Conservation (phyloP, 768 basidiomycete species). For the Hygrocybe coccinea region DNA sequence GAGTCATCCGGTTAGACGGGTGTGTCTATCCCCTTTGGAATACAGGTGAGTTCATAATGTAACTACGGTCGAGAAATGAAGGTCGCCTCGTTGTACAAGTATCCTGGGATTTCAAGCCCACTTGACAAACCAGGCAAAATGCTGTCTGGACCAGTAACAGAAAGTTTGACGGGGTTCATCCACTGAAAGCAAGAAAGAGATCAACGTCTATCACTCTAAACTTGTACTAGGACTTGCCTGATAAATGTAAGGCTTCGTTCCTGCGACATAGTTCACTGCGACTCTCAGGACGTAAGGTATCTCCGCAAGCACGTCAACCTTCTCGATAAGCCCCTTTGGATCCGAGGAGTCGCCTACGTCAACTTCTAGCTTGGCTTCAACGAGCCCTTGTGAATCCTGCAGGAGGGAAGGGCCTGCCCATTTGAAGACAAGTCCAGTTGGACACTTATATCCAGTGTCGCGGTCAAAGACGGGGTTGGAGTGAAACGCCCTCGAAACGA, state of each 20-base stretch:
- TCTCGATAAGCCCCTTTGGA: conserved; percentile 80
- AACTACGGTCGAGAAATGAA: conserved; percentile 64
- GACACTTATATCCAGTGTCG: conserved; percentile 78
- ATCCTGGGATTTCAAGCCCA: conserved; percentile 55
- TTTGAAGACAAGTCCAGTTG: conserved; percentile 61
- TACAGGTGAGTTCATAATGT: conserved; percentile 4
- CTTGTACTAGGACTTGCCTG: conserved; percentile 52
- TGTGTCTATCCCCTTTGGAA: not conserved
- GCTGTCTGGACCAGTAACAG: conserved; percentile 40
- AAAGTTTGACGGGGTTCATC: conserved; percentile 42
- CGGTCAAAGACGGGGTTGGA: conserved; percentile 55
- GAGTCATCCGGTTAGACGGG: not conserved
- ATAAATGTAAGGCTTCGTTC: conserved; percentile 92
- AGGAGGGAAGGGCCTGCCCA: conserved; percentile 74
- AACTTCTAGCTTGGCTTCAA: conserved; percentile 52
- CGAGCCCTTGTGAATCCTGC: conserved; percentile 43
- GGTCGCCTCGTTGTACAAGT: conserved; percentile 83
- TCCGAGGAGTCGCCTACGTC: conserved; percentile 53
- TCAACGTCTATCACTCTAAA: conserved; percentile 26
- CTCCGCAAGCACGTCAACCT: conserved; percentile 93
- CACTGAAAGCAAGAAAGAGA: conserved; percentile 32
- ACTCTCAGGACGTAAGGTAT: conserved; percentile 90
- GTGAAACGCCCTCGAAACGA: conserved; percentile 66
- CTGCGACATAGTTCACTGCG: conserved; percentile 88
- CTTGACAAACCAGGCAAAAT: conserved; percentile 36